Evolutionary conservation across 2,329 filamentous ascomycete species (phyloP), one percentile per base, ranked within the genome.

Genomic region (Ceratocystis cubensis): DNA sequence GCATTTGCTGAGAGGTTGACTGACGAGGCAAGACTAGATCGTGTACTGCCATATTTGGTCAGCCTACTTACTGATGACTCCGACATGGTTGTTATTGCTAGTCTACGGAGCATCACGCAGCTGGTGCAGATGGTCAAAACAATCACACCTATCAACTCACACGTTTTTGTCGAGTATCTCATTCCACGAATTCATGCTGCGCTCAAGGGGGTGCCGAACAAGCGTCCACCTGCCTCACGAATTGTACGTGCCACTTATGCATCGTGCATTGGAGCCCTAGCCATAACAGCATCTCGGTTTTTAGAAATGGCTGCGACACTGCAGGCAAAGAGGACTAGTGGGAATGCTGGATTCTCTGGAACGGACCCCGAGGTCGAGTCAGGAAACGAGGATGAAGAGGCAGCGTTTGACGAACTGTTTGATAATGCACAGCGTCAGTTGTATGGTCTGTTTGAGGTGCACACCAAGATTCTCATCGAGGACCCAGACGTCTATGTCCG

Each of bases 21-120:
- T 0, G 95, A 99, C 73, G 94, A 99, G 76, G 92, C 92, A 2
- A 97, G 96, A 75, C 79, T 99, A 62, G 95, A 99, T 75, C 85
- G 94, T 63, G 88, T 97, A 28, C 78, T 99, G 63, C 94, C 94
- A 0, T 96, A 96, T 73, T 78, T 97, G 45, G 88, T 96, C 77
- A 84, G 86, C 4, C 76, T 97, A 33, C 79, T 99, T 13, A 87
- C 85, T 68, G 94, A 99, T 73, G 85, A 86, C 70, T 85, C 88
- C 1, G 90, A 96, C 70, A 81, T 89, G 71, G 93, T 99, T 15
- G 88, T 91, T 61, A 85, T 96, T 62, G 86, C 92, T 28, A 91
- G 92, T 2, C 82, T 97, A 57, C 83, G 93, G 66, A 89, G 91
- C 3, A 84, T 97, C 70, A 93, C 93, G 0, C 92, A 97, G 73